Base-by-base conservation (phyloP, 169 alveolate species). In the Prorocentrum cordatum region DNA sequence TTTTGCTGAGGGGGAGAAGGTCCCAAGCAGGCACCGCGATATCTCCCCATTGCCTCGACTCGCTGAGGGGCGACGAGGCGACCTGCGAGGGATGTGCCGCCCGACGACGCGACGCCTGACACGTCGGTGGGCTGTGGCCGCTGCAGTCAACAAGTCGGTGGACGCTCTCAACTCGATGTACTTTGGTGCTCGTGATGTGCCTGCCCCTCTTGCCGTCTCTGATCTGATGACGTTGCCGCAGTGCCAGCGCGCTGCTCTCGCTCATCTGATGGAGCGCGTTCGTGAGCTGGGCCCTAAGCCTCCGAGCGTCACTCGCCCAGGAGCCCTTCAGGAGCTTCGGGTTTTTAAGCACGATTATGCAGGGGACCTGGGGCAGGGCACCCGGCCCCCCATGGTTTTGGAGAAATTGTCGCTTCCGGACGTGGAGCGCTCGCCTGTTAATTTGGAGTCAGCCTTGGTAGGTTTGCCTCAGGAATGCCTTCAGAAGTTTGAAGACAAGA, bases 241-340 rank as follows among this genome's bases (percentile, higher is more conserved):
- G 66, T 3, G 3, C 26, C 45, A 26, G 39, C 2, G 83, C 1
- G 22, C 14, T 1, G 62, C 66, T 7, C 12, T 71, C 26, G 10
- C 5, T 1, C 22, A 29, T n/a, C 1, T 71, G 6, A 24, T 71
- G 10, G 16, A 47, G 9, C 27, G 36, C 0, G 83, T 71, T 24
- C 32, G 42, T 16, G 27, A n/a, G 7, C 4, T 71, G 61, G 64
- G 66, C 4, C 22, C 66, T 2, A 9, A 9, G 6, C 83, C 83
- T n/a, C 45, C 42, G 26, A 45, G 39, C 22, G 45, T 4, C 2
- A 9, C 26, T 50, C 5, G 58, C 66, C 35, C 38, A 10, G 82
- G 82, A 68, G 82, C 82, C 82, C 32, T 12, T 33, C n/a, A 9
- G 58, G 79, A 16, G 79, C 79, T 67, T 16, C 82, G 82, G 27